These are phyloP conservation scores for Diplosphaera chodatii DNA, from an alignment of 139 green algal species.

Conservation along the genomic window DNA sequence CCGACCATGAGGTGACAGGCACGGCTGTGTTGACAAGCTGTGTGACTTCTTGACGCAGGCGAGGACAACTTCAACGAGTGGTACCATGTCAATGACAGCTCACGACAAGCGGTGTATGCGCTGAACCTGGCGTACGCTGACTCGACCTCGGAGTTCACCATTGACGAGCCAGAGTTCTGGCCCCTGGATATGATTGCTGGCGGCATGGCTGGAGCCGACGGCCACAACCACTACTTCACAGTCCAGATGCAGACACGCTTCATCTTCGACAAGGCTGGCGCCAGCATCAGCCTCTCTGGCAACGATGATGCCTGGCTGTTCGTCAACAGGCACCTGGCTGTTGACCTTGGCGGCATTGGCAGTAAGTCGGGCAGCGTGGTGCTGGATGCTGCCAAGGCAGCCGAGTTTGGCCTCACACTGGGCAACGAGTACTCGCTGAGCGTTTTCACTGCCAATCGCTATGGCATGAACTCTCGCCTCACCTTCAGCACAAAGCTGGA, in stretches of 20 bases:
- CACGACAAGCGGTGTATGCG: background rate
- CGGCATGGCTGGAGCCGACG: background rate
- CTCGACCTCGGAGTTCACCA: background rate
- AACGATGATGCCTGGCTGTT: background rate
- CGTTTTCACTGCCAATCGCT: background rate
- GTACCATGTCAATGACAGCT: slow-evolving; percentile 1
- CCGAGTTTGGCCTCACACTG: background rate
- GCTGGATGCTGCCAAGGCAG: background rate
- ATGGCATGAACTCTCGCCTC: background rate
- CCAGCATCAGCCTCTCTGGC: background rate
- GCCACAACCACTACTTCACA: background rate
- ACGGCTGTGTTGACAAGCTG: no score
- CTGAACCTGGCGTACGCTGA: background rate
- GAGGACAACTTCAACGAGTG: background rate
- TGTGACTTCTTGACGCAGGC: background rate
- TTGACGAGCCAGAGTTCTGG: background rate
- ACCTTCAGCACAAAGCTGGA: background rate
- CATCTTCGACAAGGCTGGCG: background rate
- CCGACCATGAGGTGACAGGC: no score
- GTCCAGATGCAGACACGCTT: background rate
- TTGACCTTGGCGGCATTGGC: background rate
- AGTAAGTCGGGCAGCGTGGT: background rate
- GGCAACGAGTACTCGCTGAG: background rate
- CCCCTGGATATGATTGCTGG: background rate
- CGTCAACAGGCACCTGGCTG: background rate